phyloP scores from a whole-genome alignment of 2,329 filamentous ascomycete genomes.

The Aspergillus clavatus region DNA sequence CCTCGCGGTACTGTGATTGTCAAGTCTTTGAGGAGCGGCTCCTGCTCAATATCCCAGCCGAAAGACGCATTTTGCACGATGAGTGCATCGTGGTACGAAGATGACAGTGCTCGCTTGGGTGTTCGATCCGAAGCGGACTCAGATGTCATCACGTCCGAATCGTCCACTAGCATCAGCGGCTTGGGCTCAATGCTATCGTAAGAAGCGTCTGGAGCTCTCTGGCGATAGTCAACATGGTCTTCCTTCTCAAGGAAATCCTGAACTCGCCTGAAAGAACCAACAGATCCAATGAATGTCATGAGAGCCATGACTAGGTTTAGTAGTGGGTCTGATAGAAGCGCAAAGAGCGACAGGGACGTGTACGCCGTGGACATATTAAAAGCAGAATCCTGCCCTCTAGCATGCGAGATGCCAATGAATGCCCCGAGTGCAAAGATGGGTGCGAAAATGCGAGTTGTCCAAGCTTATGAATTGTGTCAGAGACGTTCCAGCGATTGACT shows the following conservation, averaged over 20 bases:
- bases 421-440: constrained; percentile 45
- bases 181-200: constrained; percentile 17
- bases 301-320: constrained; percentile 44
- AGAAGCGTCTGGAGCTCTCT: constrained; percentile 7
- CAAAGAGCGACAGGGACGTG: constrained; percentile 46
- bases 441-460: constrained; percentile 39
- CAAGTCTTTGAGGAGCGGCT: constrained; percentile 40
- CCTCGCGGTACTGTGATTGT: constrained; percentile 39
- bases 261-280: constrained; percentile 45
- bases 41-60: constrained; percentile 43
- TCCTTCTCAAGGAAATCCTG: constrained; percentile 42
- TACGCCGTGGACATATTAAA: constrained; percentile 43
- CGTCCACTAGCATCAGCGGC: constrained; percentile 15
- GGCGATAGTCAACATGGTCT: constrained; percentile 24
- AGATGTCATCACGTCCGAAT: constrained; percentile 21
- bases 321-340: constrained; percentile 44
- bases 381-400: constrained; percentile 23
- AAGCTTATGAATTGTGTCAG: constrained; percentile 22
- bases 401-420: constrained; percentile 39
- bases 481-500: neutral
- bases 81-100: constrained; percentile 26
- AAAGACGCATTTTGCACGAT: constrained; percentile 44
- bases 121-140: constrained; percentile 21
- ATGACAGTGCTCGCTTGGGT: constrained; percentile 14
- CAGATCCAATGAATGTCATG: constrained; percentile 41